Base-by-base conservation (phyloP, 1,284 basidiomycete genomes). In the Pseudozyma tsukubaensis region DNA sequence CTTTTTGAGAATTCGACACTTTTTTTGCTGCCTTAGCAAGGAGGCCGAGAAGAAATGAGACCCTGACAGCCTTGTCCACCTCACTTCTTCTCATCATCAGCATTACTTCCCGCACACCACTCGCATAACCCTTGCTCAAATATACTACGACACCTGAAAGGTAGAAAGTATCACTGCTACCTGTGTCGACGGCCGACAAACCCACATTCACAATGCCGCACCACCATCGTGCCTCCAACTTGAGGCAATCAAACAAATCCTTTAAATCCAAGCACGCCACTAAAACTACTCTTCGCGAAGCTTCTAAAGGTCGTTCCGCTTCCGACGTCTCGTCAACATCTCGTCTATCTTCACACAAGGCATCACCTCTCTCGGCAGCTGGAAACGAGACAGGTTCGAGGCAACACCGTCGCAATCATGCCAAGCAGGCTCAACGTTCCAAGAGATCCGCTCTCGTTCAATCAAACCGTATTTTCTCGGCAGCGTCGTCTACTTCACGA, bases 221-320 rank as follows among this genome's bases (percentile, higher is more conserved):
- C 36, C 79, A 81, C 29, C 79, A 81, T 45, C 66, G 79, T 29
- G 63, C 72, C 52, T 75, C 79, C 34, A 50, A 69, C 21, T 65
- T 84, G 50, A 78, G 78, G 67, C 82, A 84, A 59, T 57, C 64
- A 57, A 83, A 84, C 72, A 84, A 83, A 62, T 43, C 65, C 34
- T 84, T 84, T 80, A 82, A 82, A 71, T 80, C 81, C 21, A 75
- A 77, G 43, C 82, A 84, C 57, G 72, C 82, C 44, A 72, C 80
- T 48, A 84, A 84, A 62, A 79, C 79, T 19, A 57, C 69, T 11
- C 66, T 72, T 16, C 80, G 80, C 16, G 72, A 76, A 35, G 72
- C 70, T 0, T 63, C 77, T 13, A 84, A 82, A 57, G 82, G 82
- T 60, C 63, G 64, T 14, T 61, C 60, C 11, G 61, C 62, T 11